phyloP scores from a whole-genome alignment of 352 stramenopile species.

The Globisporangium cederbergense region DNA sequence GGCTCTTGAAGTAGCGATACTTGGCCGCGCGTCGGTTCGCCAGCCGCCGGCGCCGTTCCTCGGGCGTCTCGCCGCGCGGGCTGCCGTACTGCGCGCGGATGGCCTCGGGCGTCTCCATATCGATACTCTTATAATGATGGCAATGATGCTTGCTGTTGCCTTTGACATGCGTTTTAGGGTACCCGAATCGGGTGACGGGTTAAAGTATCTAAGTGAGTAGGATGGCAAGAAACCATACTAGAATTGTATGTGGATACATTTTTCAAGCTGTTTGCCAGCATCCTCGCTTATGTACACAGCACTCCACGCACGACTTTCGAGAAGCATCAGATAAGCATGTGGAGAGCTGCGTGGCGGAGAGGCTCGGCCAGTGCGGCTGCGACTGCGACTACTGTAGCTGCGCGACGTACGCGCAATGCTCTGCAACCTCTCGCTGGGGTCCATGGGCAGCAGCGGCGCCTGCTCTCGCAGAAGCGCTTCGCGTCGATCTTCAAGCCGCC shows the following conservation, averaged over 20 bases:
- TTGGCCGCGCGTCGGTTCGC: constrained; percentile 65
- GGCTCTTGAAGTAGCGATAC: constrained; percentile 47
- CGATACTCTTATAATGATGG: not conserved
- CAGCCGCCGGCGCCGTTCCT: constrained; percentile 46
- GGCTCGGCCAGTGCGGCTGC: not conserved
- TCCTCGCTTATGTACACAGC: too few relatives aligned
- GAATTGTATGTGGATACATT: not conserved
- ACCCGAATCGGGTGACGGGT: too few relatives aligned
- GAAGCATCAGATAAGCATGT: constrained; percentile 12
- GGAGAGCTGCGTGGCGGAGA: constrained; percentile 10
- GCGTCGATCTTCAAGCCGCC: constrained; percentile 1
- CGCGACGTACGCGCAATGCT: not conserved
- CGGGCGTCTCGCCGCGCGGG: constrained; percentile 36
- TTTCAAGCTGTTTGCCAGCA: too few relatives aligned
- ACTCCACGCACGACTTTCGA: not conserved
- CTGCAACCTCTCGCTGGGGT: not conserved
- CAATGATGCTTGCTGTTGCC: too few relatives aligned
- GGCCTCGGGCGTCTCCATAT: constrained; percentile 48
- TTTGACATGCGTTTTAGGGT: too few relatives aligned
- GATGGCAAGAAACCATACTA: not conserved
- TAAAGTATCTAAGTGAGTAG: not conserved
- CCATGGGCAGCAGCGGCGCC: not conserved
- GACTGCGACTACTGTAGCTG: not conserved
- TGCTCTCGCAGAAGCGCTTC: constrained; percentile 4
- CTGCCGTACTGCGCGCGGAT: constrained; percentile 50